Base-by-base conservation (phyloP, 2,329 filamentous ascomycete genomes). In the Fragosphaeria purpurea region DNA sequence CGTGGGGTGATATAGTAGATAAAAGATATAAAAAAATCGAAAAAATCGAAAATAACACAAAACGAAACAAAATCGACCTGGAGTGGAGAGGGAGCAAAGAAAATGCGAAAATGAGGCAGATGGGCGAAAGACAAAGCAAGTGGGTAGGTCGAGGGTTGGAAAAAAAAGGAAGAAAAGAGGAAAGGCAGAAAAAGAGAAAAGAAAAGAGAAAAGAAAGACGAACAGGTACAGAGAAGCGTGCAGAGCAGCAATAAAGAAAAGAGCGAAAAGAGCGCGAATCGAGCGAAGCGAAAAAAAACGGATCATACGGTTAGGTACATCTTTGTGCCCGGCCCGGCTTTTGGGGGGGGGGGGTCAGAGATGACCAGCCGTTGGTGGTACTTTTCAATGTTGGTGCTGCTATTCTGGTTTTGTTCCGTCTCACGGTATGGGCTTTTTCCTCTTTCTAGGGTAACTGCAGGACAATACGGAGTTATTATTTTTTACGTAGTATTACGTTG, bases 161-260 rank as follows among this genome's bases (percentile, higher is more conserved):
- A 13, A 41, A 38, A 38, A 33, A 41, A 32, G 42, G 30, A 30
- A 13, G 34, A 32, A 41, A 39, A 40, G 44, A 39, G 44, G 30
- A 37, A 34, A 42, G 41, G 41, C 7, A 46, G 32, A 38, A 40
- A 32, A 44, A 46, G 34, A 35, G 39, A 31, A 44, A 40, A 35
- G 33, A 32, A 39, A 41, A 39, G 37, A 37, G 41, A 40, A 45
- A 43, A 31, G 34, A 35, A 43, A 34, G 12, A n/a, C 30, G 33
- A 46, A 39, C 34, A 47, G 38, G 11, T 11, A 37, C 35, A 44
- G 32, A 13, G 44, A 35, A 35, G 43, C 35, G 44, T n/a, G 33
- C 44, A 35, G 30, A 35, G 45, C 46, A 54, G 49, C 50, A 56
- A 52, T 54, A 48, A 53, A 47, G 44, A 54, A 43, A 22, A 53